Conservation (phyloP, 257 asterid genomes). For the Dorcoceras hygrometricum region DNA sequence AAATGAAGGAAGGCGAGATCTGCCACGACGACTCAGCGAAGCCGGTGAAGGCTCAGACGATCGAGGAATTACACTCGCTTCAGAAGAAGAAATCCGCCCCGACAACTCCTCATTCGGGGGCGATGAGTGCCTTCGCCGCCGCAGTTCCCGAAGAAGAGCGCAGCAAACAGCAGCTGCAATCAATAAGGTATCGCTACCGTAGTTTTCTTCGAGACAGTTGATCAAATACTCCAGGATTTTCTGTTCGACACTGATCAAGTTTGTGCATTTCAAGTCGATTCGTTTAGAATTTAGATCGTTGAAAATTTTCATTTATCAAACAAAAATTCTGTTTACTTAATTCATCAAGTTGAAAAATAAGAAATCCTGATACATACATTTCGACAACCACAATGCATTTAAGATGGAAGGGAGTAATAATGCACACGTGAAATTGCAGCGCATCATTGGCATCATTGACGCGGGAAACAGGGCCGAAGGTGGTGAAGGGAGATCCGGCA, state of each 20-base stretch:
- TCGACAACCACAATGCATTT: too few relatives aligned
- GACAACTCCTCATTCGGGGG: conserved; percentile 57
- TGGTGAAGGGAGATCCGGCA: conserved; percentile 86
- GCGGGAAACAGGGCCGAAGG: conserved; percentile 85
- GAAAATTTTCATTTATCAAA: too few relatives aligned
- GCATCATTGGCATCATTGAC: conserved; percentile 91
- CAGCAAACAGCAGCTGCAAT: conserved; percentile 77
- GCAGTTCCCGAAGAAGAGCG: conserved; percentile 53
- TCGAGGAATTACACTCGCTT: conserved; percentile 82
- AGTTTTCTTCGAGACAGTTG: too few relatives aligned
- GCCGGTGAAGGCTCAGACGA: conserved; percentile 78
- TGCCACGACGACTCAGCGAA: conserved; percentile 77
- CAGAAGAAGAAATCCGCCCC: conserved; percentile 90
- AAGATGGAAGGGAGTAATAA: too few relatives aligned
- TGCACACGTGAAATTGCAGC: conserved; percentile 28
- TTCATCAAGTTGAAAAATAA: too few relatives aligned
- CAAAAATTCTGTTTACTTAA: too few relatives aligned
- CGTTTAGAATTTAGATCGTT: not conserved
- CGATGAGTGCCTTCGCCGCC: conserved; percentile 40
- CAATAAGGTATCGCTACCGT: conserved; percentile 54
- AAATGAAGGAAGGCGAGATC: conserved; percentile 35
- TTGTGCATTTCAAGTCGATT: not conserved
- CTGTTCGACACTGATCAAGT: not conserved
- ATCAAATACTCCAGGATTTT: not conserved
- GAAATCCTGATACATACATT: too few relatives aligned